Conservation (phyloP, 106 monocot genomes). For the Cymbidium sinense region DNA sequence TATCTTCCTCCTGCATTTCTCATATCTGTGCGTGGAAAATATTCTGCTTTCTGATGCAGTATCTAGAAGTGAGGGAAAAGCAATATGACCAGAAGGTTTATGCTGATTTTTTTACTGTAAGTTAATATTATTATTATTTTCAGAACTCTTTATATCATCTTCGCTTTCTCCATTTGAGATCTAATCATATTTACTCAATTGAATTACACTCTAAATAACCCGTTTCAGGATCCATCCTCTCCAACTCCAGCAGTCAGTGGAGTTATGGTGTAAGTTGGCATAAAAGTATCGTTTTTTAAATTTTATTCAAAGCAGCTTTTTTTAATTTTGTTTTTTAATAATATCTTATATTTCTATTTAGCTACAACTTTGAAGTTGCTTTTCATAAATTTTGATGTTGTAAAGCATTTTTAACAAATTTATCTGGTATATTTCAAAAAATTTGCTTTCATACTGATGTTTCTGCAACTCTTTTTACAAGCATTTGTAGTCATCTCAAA, state of each 20-base stretch:
- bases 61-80: conserved; percentile 88
- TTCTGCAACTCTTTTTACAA: too few species aligned
- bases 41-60: conserved; percentile 35
- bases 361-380: too few species aligned
- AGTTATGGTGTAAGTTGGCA: conserved; percentile 87
- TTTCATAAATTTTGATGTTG: too few species aligned
- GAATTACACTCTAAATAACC: background rate
- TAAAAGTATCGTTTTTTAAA: too few species aligned
- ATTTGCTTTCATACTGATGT: too few species aligned
- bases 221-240: conserved; percentile 53
- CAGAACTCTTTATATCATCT: background rate
- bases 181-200: background rate
- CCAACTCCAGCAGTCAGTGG: conserved; percentile 37
- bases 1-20: too few species aligned
- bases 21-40: background rate
- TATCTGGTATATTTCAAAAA: too few species aligned
- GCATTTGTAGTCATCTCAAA: too few species aligned
- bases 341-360: too few species aligned
- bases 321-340: too few species aligned
- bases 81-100: conserved; percentile 85
- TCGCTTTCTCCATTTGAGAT: background rate
- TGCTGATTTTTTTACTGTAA: conserved; percentile 90
- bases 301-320: too few species aligned
- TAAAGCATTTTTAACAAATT: too few species aligned
- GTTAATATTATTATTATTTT: conserved; percentile 4